These are phyloP conservation scores for Crassisporium funariophilum DNA, from an alignment of 768 basidiomycete genomes.

Conservation along the genomic window DNA sequence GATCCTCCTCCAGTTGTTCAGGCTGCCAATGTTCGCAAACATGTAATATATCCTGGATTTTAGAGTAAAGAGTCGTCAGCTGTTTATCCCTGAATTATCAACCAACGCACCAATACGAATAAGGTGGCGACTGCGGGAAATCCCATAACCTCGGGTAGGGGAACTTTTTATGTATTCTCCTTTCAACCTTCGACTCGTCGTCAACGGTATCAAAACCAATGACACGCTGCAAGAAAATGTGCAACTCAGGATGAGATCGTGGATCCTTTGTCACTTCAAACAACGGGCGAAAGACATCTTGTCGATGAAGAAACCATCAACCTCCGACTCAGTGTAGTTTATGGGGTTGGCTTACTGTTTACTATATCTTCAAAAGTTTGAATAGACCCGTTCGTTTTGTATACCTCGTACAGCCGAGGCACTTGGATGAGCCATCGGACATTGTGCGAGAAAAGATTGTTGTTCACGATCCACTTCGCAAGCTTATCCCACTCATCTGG, in stretches of 20 bases:
- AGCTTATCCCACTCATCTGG: conserved; percentile 95
- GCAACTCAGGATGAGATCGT: conserved; percentile 86
- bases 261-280: conserved; percentile 98
- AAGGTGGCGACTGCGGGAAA: conserved; percentile 87
- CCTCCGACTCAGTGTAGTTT: background rate
- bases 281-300: conserved; percentile 90
- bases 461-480: conserved; percentile 93
- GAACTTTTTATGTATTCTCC: conserved; percentile 91
- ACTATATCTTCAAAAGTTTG: conserved; percentile 91
- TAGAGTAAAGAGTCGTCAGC: background rate
- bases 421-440: conserved; percentile 98
- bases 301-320: background rate
- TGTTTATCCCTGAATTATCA: background rate
- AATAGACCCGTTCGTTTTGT: conserved; percentile 85
- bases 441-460: conserved; percentile 95
- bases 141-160: conserved; percentile 92
- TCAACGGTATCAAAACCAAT: conserved; percentile 99
- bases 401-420: conserved; percentile 92
- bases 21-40: conserved; percentile 93
- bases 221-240: conserved; percentile 93
- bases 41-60: conserved; percentile 88
- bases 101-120: conserved; percentile 82
- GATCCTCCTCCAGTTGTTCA: conserved; percentile 88
- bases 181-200: conserved; percentile 93
- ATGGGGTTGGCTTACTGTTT: conserved; percentile 57